A percentile compares a stretch with the other conserved stretches of the same genome.
These are phyloP conservation scores for Xylaria arbuscula DNA, from an alignment of 2,329 filamentous ascomycete species.

Conservation along the genomic window DNA sequence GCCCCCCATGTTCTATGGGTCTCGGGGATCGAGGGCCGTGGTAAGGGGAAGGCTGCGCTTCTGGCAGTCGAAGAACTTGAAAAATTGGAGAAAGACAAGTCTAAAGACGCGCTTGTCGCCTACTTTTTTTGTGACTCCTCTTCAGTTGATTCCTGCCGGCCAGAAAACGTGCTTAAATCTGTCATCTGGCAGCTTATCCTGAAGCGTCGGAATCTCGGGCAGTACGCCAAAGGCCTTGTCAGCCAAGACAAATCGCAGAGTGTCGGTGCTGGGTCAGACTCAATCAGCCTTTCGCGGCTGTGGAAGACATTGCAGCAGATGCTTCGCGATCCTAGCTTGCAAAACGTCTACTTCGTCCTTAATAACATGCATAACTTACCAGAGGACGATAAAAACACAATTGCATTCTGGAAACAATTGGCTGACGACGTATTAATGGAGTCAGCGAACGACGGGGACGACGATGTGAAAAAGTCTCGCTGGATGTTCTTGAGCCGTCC, in stretches of 20 bases:
- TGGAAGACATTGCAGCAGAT: slow-evolving; percentile 5
- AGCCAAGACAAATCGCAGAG: background rate
- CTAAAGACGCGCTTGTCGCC: background rate
- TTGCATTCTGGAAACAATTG: background rate
- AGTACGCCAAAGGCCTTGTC: slow-evolving; percentile 8
- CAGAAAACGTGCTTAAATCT: slow-evolving; percentile 13
- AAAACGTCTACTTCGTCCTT: slow-evolving; percentile 15
- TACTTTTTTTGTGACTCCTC: slow-evolving; percentile 12
- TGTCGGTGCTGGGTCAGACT: background rate
- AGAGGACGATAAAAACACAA: background rate
- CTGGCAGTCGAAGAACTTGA: slow-evolving; percentile 11
- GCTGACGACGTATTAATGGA: background rate
- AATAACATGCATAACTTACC: slow-evolving; percentile 5
- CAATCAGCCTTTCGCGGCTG: slow-evolving; percentile 6
- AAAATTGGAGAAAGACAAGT: background rate
- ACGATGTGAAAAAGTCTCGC: slow-evolving; percentile 1
- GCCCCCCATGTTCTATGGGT: background rate
- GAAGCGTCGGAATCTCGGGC: slow-evolving; percentile 11
- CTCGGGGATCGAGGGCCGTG: slow-evolving; percentile 10
- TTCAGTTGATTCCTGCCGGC: background rate
- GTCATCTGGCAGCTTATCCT: slow-evolving; percentile 15
- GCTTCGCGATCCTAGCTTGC: slow-evolving; percentile 1
- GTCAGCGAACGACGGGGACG: background rate
- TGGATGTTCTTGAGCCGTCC: slow-evolving; percentile 15
- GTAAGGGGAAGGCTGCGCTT: slow-evolving; percentile 8